Evolutionary conservation across 1,284 basidiomycete species (phyloP).

Genomic region (Boletus semigastroideus): DNA sequence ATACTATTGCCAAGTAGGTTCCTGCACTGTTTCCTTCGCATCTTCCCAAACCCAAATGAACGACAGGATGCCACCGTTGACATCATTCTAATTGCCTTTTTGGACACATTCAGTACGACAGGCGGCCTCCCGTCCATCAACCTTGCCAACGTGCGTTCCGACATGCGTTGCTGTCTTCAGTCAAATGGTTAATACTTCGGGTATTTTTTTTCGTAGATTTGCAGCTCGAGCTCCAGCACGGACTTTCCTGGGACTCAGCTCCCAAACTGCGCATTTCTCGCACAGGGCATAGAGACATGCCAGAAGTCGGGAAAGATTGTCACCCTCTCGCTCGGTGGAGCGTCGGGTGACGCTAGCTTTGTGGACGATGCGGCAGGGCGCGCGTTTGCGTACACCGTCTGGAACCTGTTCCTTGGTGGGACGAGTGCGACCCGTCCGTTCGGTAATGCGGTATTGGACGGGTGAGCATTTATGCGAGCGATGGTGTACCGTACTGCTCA

Average conservation of each 20-base stretch:
- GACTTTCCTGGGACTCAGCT: slow-evolving; percentile 57
- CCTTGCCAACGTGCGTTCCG: slow-evolving; percentile 52
- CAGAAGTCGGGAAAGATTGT: slow-evolving; percentile 66
- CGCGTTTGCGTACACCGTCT: no score
- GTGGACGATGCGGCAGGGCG: no score
- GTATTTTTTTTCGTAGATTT: slow-evolving; percentile 29
- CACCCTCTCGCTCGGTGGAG: slow-evolving; percentile 64
- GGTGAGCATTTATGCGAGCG: slow-evolving; percentile 37
- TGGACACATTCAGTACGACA: slow-evolving; percentile 54
- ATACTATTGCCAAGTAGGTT: slow-evolving; percentile 25
- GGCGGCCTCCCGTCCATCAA: slow-evolving; percentile 61
- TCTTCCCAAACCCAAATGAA: not conserved
- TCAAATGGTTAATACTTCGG: not conserved
- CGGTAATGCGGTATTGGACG: slow-evolving; percentile 63
- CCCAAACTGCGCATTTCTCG: slow-evolving; percentile 58
- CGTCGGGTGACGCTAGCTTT: no score
- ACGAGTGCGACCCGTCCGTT: slow-evolving; percentile 51
- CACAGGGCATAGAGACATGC: slow-evolving; percentile 56
- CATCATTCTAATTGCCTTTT: slow-evolving; percentile 58
- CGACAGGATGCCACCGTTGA: slow-evolving; percentile 17
- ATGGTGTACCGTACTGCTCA: not conserved
- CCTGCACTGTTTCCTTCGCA: not conserved
- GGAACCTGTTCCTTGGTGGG: slow-evolving; percentile 68
- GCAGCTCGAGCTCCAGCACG: slow-evolving; percentile 41
- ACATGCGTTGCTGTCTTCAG: not conserved